Conservation (phyloP, 2,329 filamentous ascomycete genomes). For the Chaetomium globosum region DNA sequence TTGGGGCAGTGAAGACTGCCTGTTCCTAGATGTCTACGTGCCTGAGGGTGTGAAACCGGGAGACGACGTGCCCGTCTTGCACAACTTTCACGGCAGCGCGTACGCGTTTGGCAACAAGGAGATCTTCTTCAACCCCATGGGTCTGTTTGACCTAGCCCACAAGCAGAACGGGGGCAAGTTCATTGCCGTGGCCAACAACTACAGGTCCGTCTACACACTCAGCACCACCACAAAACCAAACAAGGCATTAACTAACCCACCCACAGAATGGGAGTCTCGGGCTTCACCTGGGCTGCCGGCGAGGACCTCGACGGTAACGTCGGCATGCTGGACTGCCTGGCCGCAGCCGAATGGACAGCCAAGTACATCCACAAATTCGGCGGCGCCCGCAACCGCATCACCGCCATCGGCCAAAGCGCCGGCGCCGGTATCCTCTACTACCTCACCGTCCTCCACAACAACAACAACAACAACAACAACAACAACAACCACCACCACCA, state of each 20-base stretch:
- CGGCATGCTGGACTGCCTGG: conserved; percentile 32
- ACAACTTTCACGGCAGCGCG: conserved; percentile 31
- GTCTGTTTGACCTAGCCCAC: conserved; percentile 30
- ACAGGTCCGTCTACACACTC: conserved; percentile 17
- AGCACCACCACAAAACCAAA: neutral
- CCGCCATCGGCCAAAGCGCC: conserved; percentile 55
- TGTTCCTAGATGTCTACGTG: conserved; percentile 36
- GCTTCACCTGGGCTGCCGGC: conserved; percentile 27
- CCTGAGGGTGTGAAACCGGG: conserved; percentile 31
- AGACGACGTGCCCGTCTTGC: conserved; percentile 33
- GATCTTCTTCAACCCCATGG: conserved; percentile 26
- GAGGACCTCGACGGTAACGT: conserved; percentile 33
- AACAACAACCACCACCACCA: too few relatives aligned
- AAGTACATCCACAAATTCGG: conserved; percentile 56
- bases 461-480: too few relatives aligned
- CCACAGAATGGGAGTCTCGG: conserved; percentile 27
- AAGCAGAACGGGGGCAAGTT: conserved; percentile 27
- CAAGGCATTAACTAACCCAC: neutral
- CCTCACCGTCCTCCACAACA: conserved; percentile 51
- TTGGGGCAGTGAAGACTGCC: conserved; percentile 34
- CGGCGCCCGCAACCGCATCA: conserved; percentile 52
- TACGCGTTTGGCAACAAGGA: conserved; percentile 36
- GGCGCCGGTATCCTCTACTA: conserved; percentile 58
- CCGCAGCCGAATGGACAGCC: conserved; percentile 31
- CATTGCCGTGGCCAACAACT: conserved; percentile 35